Base-by-base conservation (phyloP, 352 stramenopile species). In the Phytopythium aichiense region DNA sequence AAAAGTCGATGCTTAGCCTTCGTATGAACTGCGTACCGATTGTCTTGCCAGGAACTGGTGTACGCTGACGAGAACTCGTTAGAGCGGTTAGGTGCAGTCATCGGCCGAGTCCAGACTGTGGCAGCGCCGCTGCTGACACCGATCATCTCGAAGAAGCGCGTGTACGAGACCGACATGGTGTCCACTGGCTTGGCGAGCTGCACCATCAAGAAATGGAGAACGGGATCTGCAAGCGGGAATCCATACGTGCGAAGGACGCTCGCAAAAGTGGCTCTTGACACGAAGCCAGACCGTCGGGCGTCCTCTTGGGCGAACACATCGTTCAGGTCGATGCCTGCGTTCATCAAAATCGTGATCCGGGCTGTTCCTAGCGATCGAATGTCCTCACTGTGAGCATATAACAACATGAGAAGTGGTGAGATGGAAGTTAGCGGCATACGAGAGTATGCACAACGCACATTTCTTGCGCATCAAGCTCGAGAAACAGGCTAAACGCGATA, bases 61-160 rank as follows among this genome's bases (percentile, higher is more conserved):
- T 40, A 40, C 7, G 22, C 35, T n/a, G 54, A 11, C 16, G n/a
- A 16, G 11, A 30, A 23, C 1, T 59, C 54, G 9, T n/a, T 12
- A 18, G 37, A 31, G 22, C 33, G 52, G 22, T 2, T 49, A 20
- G 54, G 54, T 9, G 37, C 40, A 52, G 40, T 30, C 48, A 31
- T 62, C 58, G 40, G 61, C 46, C 43, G 60, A 40, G 50, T 60
- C 69, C 28, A 43, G 42, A 53, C 65, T 63, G 31, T 33, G 6
- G 28, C 16, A 45, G 48, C 66, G n/a, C 63, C 49, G 54, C 58
- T 55, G 23, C 62, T 53, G n/a, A 68, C 53, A 35, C 77, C 73
- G 2, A 77, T 70, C 46, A 85, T 66, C 22, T 87, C 77, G n/a
- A 90, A 53, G 56, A 90, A 86, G 25, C 74, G 72, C 42, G 65